phyloP scores from a whole-genome alignment of 139 green algal genomes.

The Coelastrella sp. region DNA sequence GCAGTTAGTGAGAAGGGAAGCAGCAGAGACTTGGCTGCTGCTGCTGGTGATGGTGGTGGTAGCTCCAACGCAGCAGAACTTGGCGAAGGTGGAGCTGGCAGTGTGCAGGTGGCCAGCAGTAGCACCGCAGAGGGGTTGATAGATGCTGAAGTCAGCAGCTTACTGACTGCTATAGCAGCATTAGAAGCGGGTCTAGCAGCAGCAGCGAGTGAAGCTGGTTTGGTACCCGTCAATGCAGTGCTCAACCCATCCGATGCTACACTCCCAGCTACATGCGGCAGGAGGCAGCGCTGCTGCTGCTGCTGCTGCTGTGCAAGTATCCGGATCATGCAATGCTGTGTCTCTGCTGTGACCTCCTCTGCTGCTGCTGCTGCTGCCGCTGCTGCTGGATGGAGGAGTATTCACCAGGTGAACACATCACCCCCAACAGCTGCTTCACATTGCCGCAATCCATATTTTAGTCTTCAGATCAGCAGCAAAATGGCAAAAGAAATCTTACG shows the following conservation, averaged over 20 bases:
- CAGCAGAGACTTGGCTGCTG: not conserved
- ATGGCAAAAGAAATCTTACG: no score
- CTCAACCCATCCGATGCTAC: no score
- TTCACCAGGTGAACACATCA: no score
- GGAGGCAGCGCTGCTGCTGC: constrained; percentile 38
- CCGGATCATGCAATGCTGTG: not conserved
- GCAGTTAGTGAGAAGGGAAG: not conserved
- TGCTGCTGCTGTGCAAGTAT: constrained; percentile 8
- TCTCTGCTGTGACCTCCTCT: not conserved
- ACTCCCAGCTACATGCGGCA: not conserved
- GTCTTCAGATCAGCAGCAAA: no score
- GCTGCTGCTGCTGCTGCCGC: no score
- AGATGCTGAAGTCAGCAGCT: not conserved
- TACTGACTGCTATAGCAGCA: constrained; percentile 13
- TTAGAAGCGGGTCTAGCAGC: constrained; percentile 22
- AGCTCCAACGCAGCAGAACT: not conserved
- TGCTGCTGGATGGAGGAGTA: no score
- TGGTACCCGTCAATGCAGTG: no score
- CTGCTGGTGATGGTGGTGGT: not conserved
- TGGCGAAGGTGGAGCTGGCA: not conserved
- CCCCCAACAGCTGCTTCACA: no score
- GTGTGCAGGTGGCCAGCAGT: not conserved
- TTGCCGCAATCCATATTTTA: no score
- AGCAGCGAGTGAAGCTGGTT: not conserved
- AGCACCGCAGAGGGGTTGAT: not conserved